A percentile compares a stretch with the other conserved stretches of the same genome.
Conservation (phyloP, 2,329 filamentous ascomycete genomes). For the Aphanoascus verrucosus region DNA sequence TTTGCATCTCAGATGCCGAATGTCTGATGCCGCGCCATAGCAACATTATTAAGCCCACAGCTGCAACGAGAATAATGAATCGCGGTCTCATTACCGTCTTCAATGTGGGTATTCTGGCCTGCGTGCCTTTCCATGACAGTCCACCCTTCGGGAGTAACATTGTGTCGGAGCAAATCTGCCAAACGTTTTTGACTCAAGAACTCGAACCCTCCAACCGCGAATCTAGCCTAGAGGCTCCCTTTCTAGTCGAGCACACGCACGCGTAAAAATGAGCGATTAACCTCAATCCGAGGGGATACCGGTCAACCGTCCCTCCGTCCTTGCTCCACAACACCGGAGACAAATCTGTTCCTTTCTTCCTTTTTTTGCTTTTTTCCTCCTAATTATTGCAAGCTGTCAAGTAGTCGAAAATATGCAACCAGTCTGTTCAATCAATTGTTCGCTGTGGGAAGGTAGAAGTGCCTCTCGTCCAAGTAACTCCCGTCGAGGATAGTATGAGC, state of each 20-base stretch:
- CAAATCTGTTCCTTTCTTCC: too few relatives aligned
- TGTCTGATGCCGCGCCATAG: conserved; percentile 78
- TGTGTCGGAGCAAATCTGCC: background rate
- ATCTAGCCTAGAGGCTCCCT: background rate
- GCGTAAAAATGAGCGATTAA: too few relatives aligned
- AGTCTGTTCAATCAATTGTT: too few relatives aligned
- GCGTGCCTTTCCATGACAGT: conserved; percentile 85
- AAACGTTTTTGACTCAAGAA: background rate
- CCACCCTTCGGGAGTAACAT: conserved; percentile 85
- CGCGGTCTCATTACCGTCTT: conserved; percentile 64
- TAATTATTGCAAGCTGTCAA: too few relatives aligned
- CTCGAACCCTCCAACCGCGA: background rate
- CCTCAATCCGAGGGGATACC: too few relatives aligned
- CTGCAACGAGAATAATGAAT: conserved; percentile 61
- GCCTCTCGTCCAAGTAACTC: too few relatives aligned
- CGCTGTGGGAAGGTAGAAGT: too few relatives aligned
- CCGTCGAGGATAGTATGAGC: too few relatives aligned
- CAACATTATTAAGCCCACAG: conserved; percentile 62
- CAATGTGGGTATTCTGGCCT: conserved; percentile 64
- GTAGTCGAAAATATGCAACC: too few relatives aligned
- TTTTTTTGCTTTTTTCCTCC: too few relatives aligned
- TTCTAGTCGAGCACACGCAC: background rate
- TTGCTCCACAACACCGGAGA: background rate
- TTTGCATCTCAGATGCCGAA: conserved; percentile 80
- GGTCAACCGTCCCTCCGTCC: background rate